Evolutionary conservation across 208 protist genomes (phyloP).

Genomic region (Baffinella frigidus): DNA sequence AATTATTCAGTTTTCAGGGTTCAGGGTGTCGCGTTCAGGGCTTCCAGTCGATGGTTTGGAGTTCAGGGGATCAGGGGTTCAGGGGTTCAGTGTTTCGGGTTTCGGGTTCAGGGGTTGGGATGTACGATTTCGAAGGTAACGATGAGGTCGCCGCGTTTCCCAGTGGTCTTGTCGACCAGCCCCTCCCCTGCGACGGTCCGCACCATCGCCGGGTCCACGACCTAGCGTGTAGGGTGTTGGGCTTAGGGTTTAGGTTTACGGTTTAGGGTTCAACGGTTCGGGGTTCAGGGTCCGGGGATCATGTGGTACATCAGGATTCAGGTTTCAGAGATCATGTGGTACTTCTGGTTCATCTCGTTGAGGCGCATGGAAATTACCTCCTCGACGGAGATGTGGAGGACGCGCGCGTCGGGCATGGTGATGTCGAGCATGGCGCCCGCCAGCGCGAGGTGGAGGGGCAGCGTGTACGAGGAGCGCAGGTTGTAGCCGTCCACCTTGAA

Average conservation of each 20-base stretch:
- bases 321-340: no score
- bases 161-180: not conserved
- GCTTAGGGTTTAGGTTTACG: not conserved
- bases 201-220: not conserved
- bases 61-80: no score
- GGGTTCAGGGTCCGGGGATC: not conserved
- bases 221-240: not conserved
- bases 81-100: not conserved
- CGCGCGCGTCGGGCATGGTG: not conserved
- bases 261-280: not conserved
- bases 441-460: not conserved
- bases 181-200: not conserved
- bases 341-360: no score
- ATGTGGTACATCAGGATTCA: not conserved
- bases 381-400: conserved; percentile 10
- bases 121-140: not conserved
- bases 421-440: not conserved
- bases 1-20: not conserved
- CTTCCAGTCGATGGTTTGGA: not conserved
- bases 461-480: not conserved
- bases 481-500: not conserved
- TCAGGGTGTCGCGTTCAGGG: not conserved
- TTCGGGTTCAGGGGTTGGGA: not conserved
- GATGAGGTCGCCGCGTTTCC: not conserved
- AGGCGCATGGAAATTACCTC: not conserved